Percentiles rank a stretch among this genome's conserved stretches.
Evolutionary conservation across 768 basidiomycete genomes (phyloP).

Genomic region (Kwoniella bestiolae): DNA sequence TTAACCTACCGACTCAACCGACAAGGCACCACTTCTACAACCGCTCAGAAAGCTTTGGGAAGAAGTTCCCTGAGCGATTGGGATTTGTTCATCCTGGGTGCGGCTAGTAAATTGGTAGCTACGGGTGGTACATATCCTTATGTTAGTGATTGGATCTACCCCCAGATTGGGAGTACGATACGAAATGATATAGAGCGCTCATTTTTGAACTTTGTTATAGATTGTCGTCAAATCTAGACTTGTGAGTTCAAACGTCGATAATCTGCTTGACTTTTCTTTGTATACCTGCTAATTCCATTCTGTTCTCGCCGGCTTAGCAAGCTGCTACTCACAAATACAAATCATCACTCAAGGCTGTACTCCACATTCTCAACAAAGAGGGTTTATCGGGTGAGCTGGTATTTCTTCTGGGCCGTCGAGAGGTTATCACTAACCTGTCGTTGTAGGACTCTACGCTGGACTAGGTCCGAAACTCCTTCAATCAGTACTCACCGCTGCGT

Average conservation of each 20-base stretch:
- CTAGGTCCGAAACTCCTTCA: conserved; percentile 85
- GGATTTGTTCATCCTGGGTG: conserved; percentile 95
- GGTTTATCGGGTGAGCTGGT: conserved; percentile 58
- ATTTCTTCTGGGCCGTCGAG: too few relatives aligned
- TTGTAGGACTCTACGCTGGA: conserved; percentile 78
- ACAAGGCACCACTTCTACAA: conserved; percentile 62
- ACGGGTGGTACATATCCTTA: conserved; percentile 73
- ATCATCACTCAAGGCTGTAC: conserved; percentile 75
- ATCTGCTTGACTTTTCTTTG: too few relatives aligned
- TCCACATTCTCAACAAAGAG: conserved; percentile 76
- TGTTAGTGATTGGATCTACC: conserved; percentile 60
- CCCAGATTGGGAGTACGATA: background rate
- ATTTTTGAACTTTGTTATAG: conserved; percentile 20
- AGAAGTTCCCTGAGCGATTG: conserved; percentile 70
- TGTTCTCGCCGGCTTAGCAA: too few relatives aligned
- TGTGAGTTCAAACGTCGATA: conserved; percentile 44
- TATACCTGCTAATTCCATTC: background rate
- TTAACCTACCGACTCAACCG: conserved; percentile 66
- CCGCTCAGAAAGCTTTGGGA: conserved; percentile 56
- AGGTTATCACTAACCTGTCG: background rate
- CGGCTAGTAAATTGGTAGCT: conserved; percentile 78
- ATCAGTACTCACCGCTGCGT: conserved; percentile 89
- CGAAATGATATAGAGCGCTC: background rate
- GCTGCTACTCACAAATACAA: conserved; percentile 71
- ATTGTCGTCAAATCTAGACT: conserved; percentile 58